phyloP scores from a whole-genome alignment of 345 rosid genomes.

The Aegle marmelos region DNA sequence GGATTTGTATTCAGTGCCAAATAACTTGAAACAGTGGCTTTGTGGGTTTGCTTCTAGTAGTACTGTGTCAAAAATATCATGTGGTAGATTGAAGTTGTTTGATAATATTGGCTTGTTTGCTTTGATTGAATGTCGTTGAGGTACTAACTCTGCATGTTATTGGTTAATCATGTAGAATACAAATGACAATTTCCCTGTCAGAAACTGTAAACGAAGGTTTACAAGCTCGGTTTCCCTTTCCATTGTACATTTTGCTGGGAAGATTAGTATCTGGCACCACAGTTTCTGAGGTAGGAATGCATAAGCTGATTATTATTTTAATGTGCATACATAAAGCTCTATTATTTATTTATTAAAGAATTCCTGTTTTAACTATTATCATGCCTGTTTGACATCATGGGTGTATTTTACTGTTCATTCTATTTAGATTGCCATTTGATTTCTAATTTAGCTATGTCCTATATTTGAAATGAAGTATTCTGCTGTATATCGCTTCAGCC shows the following conservation, averaged over 20 bases:
- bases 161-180: constrained; percentile 57
- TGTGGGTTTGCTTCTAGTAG: neutral
- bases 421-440: constrained; percentile 25
- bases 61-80: neutral
- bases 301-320: neutral
- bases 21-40: no score
- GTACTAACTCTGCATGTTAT: constrained; percentile 24
- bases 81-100: neutral
- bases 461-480: constrained; percentile 63
- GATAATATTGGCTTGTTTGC: constrained; percentile 13
- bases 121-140: constrained; percentile 10
- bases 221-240: constrained; percentile 55
- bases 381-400: constrained; percentile 2
- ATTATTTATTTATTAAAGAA: neutral
- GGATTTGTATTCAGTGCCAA: neutral
- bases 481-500: constrained; percentile 83
- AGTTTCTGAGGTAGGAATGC: constrained; percentile 54
- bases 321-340: neutral
- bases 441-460: constrained; percentile 15
- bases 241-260: constrained; percentile 76
- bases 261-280: constrained; percentile 61
- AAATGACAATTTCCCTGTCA: constrained; percentile 62
- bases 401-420: neutral
- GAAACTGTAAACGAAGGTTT: constrained; percentile 49
- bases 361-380: neutral